phyloP scores from a whole-genome alignment of 805 yeast species.

The Candida pseudofarinosa region DNA sequence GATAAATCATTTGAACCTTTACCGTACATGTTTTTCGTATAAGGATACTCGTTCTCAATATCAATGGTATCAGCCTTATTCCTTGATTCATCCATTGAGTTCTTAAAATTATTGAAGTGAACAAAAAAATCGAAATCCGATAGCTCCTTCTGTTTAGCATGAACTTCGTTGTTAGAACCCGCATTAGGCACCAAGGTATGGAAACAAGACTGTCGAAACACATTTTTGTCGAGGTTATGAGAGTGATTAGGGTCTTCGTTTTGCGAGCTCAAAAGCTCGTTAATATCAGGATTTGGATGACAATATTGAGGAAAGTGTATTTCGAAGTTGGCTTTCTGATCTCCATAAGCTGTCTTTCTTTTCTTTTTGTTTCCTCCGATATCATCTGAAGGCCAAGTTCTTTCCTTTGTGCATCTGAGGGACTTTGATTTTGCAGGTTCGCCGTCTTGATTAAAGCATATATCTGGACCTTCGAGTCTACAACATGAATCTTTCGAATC shows the following conservation, averaged over 20 bases:
- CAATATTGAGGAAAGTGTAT: slow-evolving; percentile 40
- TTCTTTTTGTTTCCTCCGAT: slow-evolving; percentile 4
- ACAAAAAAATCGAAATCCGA: slow-evolving; percentile 36
- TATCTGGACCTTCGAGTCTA: slow-evolving; percentile 4
- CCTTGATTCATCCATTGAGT: slow-evolving; percentile 4
- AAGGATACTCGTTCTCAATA: neutral
- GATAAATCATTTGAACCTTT: neutral
- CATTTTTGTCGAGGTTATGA: slow-evolving; percentile 9
- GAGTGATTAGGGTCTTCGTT: neutral
- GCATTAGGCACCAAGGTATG: slow-evolving; percentile 39
- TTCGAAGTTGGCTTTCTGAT: slow-evolving; percentile 13
- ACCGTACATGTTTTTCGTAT: neutral
- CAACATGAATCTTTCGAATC: slow-evolving; percentile 5
- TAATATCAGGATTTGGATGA: slow-evolving; percentile 17
- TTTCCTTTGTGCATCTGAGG: neutral
- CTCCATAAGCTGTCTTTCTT: slow-evolving; percentile 6
- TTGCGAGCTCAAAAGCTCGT: neutral
- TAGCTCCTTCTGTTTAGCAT: slow-evolving; percentile 12
- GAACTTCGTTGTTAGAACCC: neutral
- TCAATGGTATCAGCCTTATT: neutral
- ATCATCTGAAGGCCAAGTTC: neutral
- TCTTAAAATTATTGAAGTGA: slow-evolving; percentile 30
- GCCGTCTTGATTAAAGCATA: slow-evolving; percentile 27
- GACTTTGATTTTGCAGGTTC: slow-evolving; percentile 28
- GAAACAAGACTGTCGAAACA: slow-evolving; percentile 41